phyloP scores from a whole-genome alignment of 163 green algal species.

The Chlamydomonas reinhardtii region DNA sequence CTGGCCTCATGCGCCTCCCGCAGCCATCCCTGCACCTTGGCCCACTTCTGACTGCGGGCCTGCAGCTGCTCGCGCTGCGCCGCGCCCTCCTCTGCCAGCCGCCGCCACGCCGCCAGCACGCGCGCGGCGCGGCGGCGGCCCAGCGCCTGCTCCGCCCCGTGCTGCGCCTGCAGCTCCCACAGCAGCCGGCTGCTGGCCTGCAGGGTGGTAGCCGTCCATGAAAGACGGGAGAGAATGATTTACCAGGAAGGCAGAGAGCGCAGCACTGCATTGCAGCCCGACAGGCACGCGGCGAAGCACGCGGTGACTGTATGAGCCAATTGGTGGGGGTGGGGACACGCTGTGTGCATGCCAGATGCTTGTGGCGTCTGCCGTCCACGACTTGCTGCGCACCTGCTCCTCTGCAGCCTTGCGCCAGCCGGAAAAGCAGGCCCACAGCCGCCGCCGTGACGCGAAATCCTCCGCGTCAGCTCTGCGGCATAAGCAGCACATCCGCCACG shows the following conservation, averaged over 20 bases:
- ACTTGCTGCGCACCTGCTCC: neutral
- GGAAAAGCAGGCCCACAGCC: constrained; percentile 22
- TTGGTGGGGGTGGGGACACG: too few species aligned
- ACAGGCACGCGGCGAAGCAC: too few species aligned
- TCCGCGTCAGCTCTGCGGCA: constrained; percentile 9
- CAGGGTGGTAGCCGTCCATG: too few species aligned
- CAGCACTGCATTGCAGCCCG: too few species aligned
- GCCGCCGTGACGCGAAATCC: neutral
- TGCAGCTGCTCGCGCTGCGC: constrained; percentile 28
- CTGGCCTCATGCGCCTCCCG: neutral
- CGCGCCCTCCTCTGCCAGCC: neutral
- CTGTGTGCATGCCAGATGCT: too few species aligned
- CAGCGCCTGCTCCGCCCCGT: constrained; percentile 18
- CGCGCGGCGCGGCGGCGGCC: neutral
- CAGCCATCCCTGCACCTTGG: constrained; percentile 47
- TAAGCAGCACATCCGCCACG: too few species aligned
- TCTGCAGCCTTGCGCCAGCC: constrained; percentile 25
- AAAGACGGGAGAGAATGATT: too few species aligned
- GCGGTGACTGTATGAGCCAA: too few species aligned
- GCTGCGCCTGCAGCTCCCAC: constrained; percentile 42
- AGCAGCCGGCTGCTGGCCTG: constrained; percentile 34
- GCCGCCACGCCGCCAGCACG: constrained; percentile 31
- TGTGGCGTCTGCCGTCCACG: too few species aligned
- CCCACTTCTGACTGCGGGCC: constrained; percentile 37
- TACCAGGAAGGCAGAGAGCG: too few species aligned